A percentile compares a stretch with the other conserved stretches of the same genome.
Conservation (phyloP, 805 yeast genomes). For the Danielozyma ontarioensis region DNA sequence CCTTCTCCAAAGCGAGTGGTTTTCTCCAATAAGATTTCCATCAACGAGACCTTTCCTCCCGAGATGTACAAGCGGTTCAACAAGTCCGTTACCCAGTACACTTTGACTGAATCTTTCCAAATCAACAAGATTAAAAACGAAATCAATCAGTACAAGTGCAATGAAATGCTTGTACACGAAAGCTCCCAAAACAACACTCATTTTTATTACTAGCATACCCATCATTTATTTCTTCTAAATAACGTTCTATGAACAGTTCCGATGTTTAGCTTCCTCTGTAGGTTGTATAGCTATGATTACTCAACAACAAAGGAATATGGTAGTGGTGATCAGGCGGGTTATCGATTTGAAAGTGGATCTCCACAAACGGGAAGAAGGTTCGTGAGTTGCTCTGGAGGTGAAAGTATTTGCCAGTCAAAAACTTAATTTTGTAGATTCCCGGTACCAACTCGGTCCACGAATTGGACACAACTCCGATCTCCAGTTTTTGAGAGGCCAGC, state of each 20-base stretch:
- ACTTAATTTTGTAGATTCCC: conserved; percentile 72
- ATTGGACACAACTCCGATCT: conserved; percentile 24
- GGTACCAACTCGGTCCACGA: conserved; percentile 46
- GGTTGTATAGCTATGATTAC: conserved; percentile 86
- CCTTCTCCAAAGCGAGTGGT: conserved; percentile 17
- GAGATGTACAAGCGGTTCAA: conserved; percentile 51
- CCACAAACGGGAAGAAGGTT: conserved; percentile 86
- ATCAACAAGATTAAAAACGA: conserved; percentile 58
- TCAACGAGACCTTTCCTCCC: conserved; percentile 51
- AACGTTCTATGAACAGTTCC: neutral
- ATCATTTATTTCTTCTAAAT: neutral
- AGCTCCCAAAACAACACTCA: conserved; percentile 59
- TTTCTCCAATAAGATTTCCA: conserved; percentile 43
- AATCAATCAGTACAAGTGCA: conserved; percentile 56
- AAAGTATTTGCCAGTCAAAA: conserved; percentile 70
- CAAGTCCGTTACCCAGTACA: conserved; percentile 46
- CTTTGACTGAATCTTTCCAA: conserved; percentile 44
- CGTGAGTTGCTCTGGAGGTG: conserved; percentile 24
- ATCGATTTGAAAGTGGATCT: conserved; percentile 64
- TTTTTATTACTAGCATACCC: conserved; percentile 42
- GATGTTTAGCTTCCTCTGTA: conserved; percentile 67
- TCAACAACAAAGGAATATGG: conserved; percentile 80
- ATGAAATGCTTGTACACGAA: conserved; percentile 66
- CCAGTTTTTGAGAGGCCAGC: conserved; percentile 4
- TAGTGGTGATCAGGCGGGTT: conserved; percentile 74